Evolutionary conservation across 2,329 filamentous ascomycete species (phyloP), one percentile per base, ranked within the genome.

Genomic region (Geosmithia morbida): DNA sequence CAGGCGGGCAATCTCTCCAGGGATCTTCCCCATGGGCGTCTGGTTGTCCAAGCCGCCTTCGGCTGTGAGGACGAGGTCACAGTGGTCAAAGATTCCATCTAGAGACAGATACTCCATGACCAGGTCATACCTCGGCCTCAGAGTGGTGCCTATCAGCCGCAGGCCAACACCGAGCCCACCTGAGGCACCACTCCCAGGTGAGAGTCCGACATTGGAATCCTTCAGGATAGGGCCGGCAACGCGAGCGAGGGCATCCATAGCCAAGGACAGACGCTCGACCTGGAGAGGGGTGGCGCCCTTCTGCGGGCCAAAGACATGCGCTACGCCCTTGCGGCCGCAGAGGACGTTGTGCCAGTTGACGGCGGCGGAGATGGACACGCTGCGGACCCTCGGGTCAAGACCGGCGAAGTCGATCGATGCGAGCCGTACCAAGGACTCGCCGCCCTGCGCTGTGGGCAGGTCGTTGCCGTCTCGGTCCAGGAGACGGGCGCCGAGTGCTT

Each of bases 1-100:
- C 10, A 69, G 62, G 46, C 63, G 59, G 10, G 70, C 72, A 26
- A 76, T 65, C 54, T 75, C 71, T 2, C 66, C 70, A 8, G 72
- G 71, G 51, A 75, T 73, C 54, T 75, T 75, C 2, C 72, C 72
- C 42, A 63, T 59, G 0, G 70, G 66, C 1, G 70, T 73, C 51
- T 75, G 72, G 43, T 65, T 63, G 51, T 75, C 72, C 14, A 75
- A 64, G 10, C 69, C 68, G 1, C 72, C 71, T 52, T 76, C 72
- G 2, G 70, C 72, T 0, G 71, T 75, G 51, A 75, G 61, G 1
- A 74, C 68, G 7, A 75, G 61, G 49, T 75, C 67, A 51, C 68
- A 72, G 22, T 66, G 55, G 14, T 66, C 61, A 47, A 75, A 68
- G 3, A 73, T 59, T 2, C 59, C 58, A 41, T 69, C 63, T 26